Evolutionary conservation across 257 asterid species (phyloP).

Genomic region (Agastache rugosa): DNA sequence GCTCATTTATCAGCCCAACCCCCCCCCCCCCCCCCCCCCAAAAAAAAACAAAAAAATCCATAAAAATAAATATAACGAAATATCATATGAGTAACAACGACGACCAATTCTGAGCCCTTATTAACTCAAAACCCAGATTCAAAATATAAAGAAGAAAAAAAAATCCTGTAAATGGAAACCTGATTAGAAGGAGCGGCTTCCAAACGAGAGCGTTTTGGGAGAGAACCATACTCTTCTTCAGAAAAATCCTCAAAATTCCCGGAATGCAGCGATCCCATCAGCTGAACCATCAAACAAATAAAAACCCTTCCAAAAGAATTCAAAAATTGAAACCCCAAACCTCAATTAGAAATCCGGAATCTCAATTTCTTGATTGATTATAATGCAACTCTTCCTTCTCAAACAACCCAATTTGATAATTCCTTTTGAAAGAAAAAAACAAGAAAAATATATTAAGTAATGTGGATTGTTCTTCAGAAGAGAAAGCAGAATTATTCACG

Average conservation of each 20-base stretch:
- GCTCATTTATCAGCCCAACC: slow-evolving; percentile 1
- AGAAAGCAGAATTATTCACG: slow-evolving; percentile 31
- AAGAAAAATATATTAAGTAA: neutral
- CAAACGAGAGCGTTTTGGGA: slow-evolving; percentile 54
- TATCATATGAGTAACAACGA: neutral
- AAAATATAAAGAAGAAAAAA: neutral
- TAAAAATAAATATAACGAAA: neutral
- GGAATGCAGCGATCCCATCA: slow-evolving; percentile 49
- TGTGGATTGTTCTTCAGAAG: slow-evolving; percentile 25
- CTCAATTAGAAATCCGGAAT: slow-evolving; percentile 29
- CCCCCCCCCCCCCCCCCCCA: no score
- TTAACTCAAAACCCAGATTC: slow-evolving; percentile 27
- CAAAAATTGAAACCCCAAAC: slow-evolving; percentile 30
- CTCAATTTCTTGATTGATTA: neutral
- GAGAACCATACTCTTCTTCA: slow-evolving; percentile 58
- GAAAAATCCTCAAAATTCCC: slow-evolving; percentile 47
- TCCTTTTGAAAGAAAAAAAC: neutral
- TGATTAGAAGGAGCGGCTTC: slow-evolving; percentile 43
- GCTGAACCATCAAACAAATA: slow-evolving; percentile 46
- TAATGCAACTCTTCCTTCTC: slow-evolving; percentile 14
- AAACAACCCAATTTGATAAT: neutral
- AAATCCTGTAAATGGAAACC: slow-evolving; percentile 38
- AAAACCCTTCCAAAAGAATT: slow-evolving; percentile 21
- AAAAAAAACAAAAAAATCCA: no score
- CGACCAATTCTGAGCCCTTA: neutral